phyloP scores from a whole-genome alignment of 2,329 filamentous ascomycete species.

The Fusarium sp. region DNA sequence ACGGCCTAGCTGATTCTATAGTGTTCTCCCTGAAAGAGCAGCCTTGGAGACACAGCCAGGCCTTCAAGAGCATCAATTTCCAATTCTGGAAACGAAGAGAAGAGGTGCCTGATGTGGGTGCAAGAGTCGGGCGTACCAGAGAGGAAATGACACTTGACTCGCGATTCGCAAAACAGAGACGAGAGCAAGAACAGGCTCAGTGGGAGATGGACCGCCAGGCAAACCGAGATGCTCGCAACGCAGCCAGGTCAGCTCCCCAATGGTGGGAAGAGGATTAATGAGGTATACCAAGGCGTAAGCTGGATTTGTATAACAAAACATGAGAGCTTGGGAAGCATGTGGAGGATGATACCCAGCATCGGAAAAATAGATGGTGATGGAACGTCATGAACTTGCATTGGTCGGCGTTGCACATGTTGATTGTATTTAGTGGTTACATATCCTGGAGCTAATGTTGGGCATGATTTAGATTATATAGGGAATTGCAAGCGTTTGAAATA shows the following conservation, averaged over 20 bases:
- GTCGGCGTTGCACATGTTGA: slow-evolving; percentile 31
- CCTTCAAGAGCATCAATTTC: slow-evolving; percentile 24
- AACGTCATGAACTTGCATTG: slow-evolving; percentile 29
- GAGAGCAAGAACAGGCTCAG: slow-evolving; percentile 62
- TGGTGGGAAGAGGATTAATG: slow-evolving; percentile 52
- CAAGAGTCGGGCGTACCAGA: slow-evolving; percentile 59
- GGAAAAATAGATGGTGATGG: slow-evolving; percentile 13
- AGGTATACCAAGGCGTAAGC: neutral
- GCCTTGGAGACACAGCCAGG: slow-evolving; percentile 67
- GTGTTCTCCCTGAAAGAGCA: slow-evolving; percentile 78
- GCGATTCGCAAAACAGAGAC: slow-evolving; percentile 60
- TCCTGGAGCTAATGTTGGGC: neutral
- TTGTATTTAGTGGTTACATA: slow-evolving; percentile 6
- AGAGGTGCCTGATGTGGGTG: slow-evolving; percentile 23
- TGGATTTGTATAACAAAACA: neutral
- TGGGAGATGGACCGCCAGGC: slow-evolving; percentile 46
- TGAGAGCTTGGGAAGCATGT: neutral
- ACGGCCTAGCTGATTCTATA: slow-evolving; percentile 76
- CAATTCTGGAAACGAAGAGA: slow-evolving; percentile 30
- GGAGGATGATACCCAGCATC: slow-evolving; percentile 41
- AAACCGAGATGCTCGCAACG: neutral
- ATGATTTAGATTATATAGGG: slow-evolving; percentile 1
- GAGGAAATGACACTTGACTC: slow-evolving; percentile 68
- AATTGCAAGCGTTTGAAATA: neutral
- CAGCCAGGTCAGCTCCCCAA: slow-evolving; percentile 37